Percentiles rank a stretch among this genome's conserved stretches.
phyloP scores from a whole-genome alignment of 495 filamentous ascomycete genomes.

The Hypoxylon intermedium region DNA sequence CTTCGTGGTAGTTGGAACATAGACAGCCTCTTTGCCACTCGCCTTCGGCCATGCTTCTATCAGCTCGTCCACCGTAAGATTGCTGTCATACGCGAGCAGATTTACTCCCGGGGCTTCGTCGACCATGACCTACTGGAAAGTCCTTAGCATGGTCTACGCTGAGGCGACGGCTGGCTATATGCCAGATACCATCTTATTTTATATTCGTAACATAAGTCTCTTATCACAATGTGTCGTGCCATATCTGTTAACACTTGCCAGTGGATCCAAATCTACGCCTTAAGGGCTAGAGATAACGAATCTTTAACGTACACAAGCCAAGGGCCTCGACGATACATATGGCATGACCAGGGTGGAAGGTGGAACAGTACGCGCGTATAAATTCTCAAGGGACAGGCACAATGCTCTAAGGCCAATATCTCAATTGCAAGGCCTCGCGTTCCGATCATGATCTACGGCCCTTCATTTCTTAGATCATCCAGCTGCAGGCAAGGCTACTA shows the following conservation, averaged over 20 bases:
- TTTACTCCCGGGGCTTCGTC: constrained; percentile 47
- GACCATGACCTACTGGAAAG: no score
- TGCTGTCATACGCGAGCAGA: constrained; percentile 54
- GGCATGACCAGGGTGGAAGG: not conserved
- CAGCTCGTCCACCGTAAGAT: constrained; percentile 42
- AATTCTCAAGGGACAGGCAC: not conserved
- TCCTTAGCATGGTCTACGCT: no score
- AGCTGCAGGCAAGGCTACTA: constrained; percentile 1
- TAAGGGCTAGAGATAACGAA: not conserved
- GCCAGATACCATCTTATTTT: no score
- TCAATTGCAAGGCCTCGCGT: not conserved
- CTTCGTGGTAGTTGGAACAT: constrained; percentile 41
- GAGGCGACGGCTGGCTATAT: no score
- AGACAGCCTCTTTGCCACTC: constrained; percentile 42
- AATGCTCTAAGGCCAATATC: not conserved
- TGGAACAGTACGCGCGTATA: not conserved
- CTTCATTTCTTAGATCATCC: not conserved
- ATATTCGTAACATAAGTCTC: no score
- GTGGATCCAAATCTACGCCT: no score
- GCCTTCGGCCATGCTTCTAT: constrained; percentile 44
- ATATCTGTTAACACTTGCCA: no score
- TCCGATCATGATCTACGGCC: not conserved
- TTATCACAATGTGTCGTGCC: no score
- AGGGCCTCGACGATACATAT: not conserved
- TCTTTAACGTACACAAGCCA: not conserved